Percentiles rank a stretch among this genome's conserved stretches.
phyloP scores from a whole-genome alignment of 2,329 filamentous ascomycete species.

The Neoarthrinium moseri region DNA sequence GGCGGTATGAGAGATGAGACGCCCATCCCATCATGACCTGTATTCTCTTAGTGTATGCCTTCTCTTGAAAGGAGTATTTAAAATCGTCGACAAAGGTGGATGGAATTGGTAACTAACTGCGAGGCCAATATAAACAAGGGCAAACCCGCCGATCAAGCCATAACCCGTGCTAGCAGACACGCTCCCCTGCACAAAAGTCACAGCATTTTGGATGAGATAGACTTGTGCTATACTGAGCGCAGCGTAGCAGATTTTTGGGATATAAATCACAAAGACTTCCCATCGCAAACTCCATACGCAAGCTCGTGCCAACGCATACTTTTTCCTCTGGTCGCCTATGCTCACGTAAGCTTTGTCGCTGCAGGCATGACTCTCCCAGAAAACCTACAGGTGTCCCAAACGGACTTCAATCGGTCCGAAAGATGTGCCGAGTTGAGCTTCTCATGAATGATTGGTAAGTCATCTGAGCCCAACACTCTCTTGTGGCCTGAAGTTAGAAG shows the following conservation, averaged over 20 bases:
- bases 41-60: neutral
- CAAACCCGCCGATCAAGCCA: constrained; percentile 10
- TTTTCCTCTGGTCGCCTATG: constrained; percentile 6
- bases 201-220: constrained; percentile 9
- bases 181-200: constrained; percentile 1
- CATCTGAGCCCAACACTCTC: constrained; percentile 23
- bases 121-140: constrained; percentile 10
- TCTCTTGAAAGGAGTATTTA: too few species aligned
- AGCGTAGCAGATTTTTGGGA: constrained; percentile 10
- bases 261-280: constrained; percentile 8
- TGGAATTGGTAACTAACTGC: constrained; percentile 6
- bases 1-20: constrained; percentile 5
- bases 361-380: neutral
- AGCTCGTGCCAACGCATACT: constrained; percentile 11
- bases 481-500: constrained; percentile 22
- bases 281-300: constrained; percentile 10
- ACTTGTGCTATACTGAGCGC: constrained; percentile 10
- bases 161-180: constrained; percentile 5
- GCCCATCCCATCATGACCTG: constrained; percentile 10
- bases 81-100: too few species aligned
- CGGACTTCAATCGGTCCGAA: neutral
- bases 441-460: constrained; percentile 12
- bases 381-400: constrained; percentile 6
- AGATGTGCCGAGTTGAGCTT: constrained; percentile 9
- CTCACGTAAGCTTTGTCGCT: neutral